phyloP scores from a whole-genome alignment of 129 eudicot genomes.

The Helianthus tuberosus region DNA sequence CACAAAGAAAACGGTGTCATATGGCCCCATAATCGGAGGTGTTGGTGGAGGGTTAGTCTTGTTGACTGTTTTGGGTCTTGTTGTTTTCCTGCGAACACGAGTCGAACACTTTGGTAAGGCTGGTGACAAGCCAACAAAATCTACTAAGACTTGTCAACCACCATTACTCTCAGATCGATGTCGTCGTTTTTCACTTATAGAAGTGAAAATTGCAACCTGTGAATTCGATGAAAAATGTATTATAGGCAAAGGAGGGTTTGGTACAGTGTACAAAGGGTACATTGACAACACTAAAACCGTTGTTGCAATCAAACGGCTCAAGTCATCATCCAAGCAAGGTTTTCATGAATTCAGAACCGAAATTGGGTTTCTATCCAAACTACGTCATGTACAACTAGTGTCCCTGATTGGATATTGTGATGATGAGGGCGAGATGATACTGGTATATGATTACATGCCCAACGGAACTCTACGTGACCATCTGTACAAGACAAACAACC shows the following conservation, averaged over 20 bases:
- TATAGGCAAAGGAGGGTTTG: conserved; percentile 52
- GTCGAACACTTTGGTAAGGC: conserved; percentile 8
- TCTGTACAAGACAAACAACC: conserved; percentile 33
- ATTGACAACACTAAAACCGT: conserved; percentile 26
- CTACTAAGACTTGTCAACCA: conserved; percentile 26
- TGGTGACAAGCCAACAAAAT: conserved; percentile 20
- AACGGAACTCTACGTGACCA: conserved; percentile 45
- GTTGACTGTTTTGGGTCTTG: conserved; percentile 16
- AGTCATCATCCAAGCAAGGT: conserved; percentile 45
- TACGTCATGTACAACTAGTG: conserved; percentile 49
- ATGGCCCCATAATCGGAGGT: conserved; percentile 38
- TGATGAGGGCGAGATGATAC: conserved; percentile 42
- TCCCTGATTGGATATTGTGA: conserved; percentile 51
- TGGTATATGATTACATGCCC: conserved; percentile 53
- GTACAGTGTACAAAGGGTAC: conserved; percentile 46
- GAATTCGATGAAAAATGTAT: conserved; percentile 26
- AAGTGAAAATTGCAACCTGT: conserved; percentile 36
- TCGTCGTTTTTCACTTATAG: conserved; percentile 40
- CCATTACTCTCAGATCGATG: conserved; percentile 22
- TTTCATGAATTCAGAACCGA: conserved; percentile 39
- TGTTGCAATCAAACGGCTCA: conserved; percentile 52
- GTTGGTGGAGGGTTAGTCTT: conserved; percentile 30
- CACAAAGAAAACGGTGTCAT: not conserved
- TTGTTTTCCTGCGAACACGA: conserved; percentile 24
- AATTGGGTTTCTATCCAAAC: conserved; percentile 36